Conservation (phyloP, 768 basidiomycete genomes). For the Russula brevipes region DNA sequence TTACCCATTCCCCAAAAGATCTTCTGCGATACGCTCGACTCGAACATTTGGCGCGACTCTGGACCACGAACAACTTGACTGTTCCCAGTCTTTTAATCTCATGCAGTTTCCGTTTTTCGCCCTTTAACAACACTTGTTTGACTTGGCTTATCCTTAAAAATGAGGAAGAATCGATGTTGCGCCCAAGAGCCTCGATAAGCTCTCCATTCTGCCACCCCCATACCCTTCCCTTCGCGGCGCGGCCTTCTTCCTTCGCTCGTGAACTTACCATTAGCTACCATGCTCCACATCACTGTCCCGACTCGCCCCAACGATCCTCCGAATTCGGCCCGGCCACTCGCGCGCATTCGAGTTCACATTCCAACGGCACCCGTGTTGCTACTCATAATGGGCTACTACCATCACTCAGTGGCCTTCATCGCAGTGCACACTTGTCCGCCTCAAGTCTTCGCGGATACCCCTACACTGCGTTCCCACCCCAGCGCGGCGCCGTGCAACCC, state of each 20-base stretch:
- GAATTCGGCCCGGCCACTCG: constrained; percentile 32
- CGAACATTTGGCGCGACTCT: constrained; percentile 47
- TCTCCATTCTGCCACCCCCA: constrained; percentile 58
- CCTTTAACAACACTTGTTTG: constrained; percentile 46
- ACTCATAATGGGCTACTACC: constrained; percentile 36
- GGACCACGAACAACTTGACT: constrained; percentile 63
- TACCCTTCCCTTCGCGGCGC: constrained; percentile 56
- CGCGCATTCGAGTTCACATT: constrained; percentile 53
- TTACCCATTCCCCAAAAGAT: constrained; percentile 44
- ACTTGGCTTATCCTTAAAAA: constrained; percentile 40
- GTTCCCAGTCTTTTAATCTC: constrained; percentile 48
- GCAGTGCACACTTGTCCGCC: constrained; percentile 28
- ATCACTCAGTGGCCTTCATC: constrained; percentile 43
- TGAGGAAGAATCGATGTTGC: constrained; percentile 46
- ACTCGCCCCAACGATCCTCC: constrained; percentile 56
- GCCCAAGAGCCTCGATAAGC: constrained; percentile 56
- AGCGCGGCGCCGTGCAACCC: constrained; percentile 42
- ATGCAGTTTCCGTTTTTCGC: constrained; percentile 54
- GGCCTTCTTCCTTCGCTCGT: constrained; percentile 39
- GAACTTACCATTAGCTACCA: neutral
- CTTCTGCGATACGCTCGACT: constrained; percentile 50
- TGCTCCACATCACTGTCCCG: constrained; percentile 41
- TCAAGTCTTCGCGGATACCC: constrained; percentile 55
- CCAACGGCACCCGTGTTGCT: constrained; percentile 29
- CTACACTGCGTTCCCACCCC: constrained; percentile 29